Conservation (phyloP, 2,329 filamentous ascomycete genomes). For the Aspergillus ruber region DNA sequence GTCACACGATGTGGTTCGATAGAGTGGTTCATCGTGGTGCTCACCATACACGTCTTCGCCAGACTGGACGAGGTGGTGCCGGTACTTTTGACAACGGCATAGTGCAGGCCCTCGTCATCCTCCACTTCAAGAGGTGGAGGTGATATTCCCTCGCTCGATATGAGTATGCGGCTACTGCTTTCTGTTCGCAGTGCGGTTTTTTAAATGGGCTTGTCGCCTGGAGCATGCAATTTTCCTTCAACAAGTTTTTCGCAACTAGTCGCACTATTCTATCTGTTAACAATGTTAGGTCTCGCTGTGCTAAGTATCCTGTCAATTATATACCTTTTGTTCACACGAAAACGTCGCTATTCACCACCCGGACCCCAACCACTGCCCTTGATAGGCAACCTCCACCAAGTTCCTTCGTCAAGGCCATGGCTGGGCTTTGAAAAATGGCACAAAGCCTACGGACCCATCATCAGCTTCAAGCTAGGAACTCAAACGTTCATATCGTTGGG, state of each 20-base stretch:
- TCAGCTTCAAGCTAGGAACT: slow-evolving; percentile 25
- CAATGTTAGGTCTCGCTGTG: background rate
- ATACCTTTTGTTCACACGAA: background rate
- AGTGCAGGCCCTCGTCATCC: background rate
- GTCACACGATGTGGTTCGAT: no score
- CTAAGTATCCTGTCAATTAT: background rate
- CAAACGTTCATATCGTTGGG: slow-evolving; percentile 37
- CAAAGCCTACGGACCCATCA: slow-evolving; percentile 28
- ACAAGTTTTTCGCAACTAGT: no score
- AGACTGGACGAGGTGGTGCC: background rate
- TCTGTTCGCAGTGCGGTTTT: background rate
- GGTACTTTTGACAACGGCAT: background rate
- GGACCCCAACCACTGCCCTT: slow-evolving; percentile 23
- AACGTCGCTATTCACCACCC: slow-evolving; percentile 15
- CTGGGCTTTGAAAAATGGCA: slow-evolving; percentile 25
- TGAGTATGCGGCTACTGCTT: no score
- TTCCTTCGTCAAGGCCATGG: slow-evolving; percentile 16
- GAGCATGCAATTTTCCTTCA: no score
- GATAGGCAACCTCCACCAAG: slow-evolving; percentile 29
- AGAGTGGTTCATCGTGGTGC: no score
- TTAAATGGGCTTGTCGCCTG: background rate
- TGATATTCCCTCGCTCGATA: no score
- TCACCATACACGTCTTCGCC: no score
- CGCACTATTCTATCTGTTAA: background rate
- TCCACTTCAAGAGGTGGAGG: background rate